Evolutionary conservation across 2,329 filamentous ascomycete genomes (phyloP), one percentile per base, ranked within the genome.

Genomic region (Colletotrichum navitas): DNA sequence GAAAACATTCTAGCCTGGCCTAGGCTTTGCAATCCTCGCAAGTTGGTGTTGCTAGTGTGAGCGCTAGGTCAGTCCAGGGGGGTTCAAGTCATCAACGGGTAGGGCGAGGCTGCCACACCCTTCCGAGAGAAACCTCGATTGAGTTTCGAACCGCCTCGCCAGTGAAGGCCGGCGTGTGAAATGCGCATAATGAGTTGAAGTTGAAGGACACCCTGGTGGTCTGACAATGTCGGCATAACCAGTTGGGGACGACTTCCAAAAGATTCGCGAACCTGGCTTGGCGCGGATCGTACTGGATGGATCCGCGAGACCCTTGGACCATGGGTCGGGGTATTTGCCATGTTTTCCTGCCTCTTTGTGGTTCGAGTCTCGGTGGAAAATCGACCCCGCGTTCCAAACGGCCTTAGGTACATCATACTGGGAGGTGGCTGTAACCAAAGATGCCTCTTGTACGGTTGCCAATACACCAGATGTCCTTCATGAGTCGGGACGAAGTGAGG

Each of bases 291-390:
- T 24, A 12, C 52, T 63, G 47, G 68, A 47, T 63, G 47, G 68
- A 47, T 59, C 60, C 68, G 56, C 60, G 64, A 62, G 39, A 72
- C 49, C 72, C 71, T 59, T 73, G 71, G 47, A 64, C 55, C 60
- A 64, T 29, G 63, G n/a, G 45, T 59, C 71, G 64, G 63, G 54
- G 68, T 54, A 65, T 71, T 73, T 65, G 49, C 59, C 68, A 67
- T 64, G 61, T 56, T 51, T 49, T 66, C 45, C 29, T 43, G 51
- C 36, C 55, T 49, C 10, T 47, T 47, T 11, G n/a, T 71, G 56
- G 45, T n/a, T 59, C n/a, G 16, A 26, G n/a, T 41, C 45, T 52
- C 43, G 36, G 29, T 63, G 12, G 24, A 14, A 58, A 47, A 52
- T 14, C 39, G 54, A 60, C 45, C 67, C 34, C 45, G 36, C 55